Conservation (phyloP, 2,329 filamentous ascomycete genomes). For the Coleophoma cylindrospora region DNA sequence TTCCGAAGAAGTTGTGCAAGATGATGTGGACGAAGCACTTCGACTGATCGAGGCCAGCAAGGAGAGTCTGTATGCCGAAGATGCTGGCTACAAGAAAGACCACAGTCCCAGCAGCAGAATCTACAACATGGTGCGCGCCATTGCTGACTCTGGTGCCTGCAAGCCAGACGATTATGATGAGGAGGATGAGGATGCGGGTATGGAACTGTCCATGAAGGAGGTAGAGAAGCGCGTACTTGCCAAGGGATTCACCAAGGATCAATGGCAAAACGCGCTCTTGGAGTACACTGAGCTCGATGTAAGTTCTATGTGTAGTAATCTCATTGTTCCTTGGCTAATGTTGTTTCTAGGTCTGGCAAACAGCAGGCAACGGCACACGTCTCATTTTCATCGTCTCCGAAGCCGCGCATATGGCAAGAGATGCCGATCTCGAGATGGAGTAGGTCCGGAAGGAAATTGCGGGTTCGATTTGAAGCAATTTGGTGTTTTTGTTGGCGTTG, state of each 20-base stretch:
- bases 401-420: slow-evolving; percentile 34
- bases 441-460: neutral
- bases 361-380: slow-evolving; percentile 63
- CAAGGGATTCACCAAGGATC: slow-evolving; percentile 94
- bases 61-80: slow-evolving; percentile 76
- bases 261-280: slow-evolving; percentile 79
- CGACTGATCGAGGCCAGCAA: slow-evolving; percentile 91
- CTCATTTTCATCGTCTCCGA: slow-evolving; percentile 64
- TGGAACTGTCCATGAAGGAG: slow-evolving; percentile 81
- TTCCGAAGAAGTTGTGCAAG: slow-evolving; percentile 74
- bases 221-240: slow-evolving; percentile 89
- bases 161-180: slow-evolving; percentile 40
- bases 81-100: slow-evolving; percentile 53
- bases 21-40: slow-evolving; percentile 94
- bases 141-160: slow-evolving; percentile 75
- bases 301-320: slow-evolving; percentile 41
- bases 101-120: slow-evolving; percentile 84
- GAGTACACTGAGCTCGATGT: slow-evolving; percentile 88
- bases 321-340: neutral
- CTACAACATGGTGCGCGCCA: slow-evolving; percentile 86
- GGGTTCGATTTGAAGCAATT: too few relatives aligned
- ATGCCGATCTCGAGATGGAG: slow-evolving; percentile 14
- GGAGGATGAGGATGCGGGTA: slow-evolving; percentile 59
- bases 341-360: slow-evolving; percentile 66
- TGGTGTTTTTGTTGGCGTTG: too few relatives aligned